Percentiles rank a stretch among this genome's conserved stretches.
Conservation (phyloP, 208 protist genomes). For the Lotmaria passim region DNA sequence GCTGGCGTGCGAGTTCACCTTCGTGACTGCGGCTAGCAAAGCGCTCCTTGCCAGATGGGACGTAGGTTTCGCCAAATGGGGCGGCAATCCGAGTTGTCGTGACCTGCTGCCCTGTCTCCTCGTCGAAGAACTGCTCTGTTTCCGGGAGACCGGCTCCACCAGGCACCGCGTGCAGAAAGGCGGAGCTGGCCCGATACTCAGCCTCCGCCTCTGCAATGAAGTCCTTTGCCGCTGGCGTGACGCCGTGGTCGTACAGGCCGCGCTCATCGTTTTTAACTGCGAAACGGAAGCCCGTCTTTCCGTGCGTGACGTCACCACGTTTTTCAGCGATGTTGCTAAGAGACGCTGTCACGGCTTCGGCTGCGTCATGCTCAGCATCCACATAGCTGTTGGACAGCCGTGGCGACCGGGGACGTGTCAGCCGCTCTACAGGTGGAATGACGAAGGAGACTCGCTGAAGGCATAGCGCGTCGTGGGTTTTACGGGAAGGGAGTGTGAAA, state of each 20-base stretch:
- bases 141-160: constrained; percentile 27
- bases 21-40: constrained; percentile 54
- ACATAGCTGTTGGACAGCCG: constrained; percentile 29
- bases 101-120: constrained; percentile 30
- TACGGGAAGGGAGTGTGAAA: not conserved
- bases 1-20: constrained; percentile 60
- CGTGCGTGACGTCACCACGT: not conserved
- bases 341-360: not conserved
- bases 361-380: not conserved
- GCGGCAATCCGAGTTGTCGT: constrained; percentile 52
- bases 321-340: not conserved
- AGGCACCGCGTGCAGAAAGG: constrained; percentile 49
- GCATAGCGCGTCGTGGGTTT: not conserved
- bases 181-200: constrained; percentile 67
- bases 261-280: constrained; percentile 60
- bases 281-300: constrained; percentile 38
- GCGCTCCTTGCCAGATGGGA: constrained; percentile 65
- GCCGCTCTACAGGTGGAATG: constrained; percentile 46
- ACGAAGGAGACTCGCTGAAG: constrained; percentile 13
- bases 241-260: constrained; percentile 69
- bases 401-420: constrained; percentile 25
- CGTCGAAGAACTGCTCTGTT: constrained; percentile 37
- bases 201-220: constrained; percentile 75
- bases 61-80: constrained; percentile 72
- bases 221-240: constrained; percentile 57